Conservation (phyloP, 805 yeast species). For the Wickerhamiella alocasiicola region DNA sequence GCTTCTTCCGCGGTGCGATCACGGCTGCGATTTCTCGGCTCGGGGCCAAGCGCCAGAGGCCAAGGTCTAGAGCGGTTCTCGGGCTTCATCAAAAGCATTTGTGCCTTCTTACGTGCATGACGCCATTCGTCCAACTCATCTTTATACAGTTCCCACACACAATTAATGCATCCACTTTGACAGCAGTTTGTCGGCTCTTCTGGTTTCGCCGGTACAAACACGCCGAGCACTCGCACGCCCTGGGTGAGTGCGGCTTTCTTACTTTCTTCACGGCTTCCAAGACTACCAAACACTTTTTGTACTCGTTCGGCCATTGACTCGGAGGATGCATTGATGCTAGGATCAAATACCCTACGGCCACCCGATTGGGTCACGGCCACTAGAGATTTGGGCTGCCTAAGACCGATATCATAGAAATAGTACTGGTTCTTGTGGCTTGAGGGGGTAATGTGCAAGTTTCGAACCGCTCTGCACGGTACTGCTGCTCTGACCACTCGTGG, state of each 20-base stretch:
- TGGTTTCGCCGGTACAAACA: constrained; percentile 73
- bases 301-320: constrained; percentile 21
- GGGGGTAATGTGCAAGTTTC: neutral
- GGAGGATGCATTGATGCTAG: constrained; percentile 12
- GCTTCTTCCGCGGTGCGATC: constrained; percentile 19
- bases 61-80: constrained; percentile 34
- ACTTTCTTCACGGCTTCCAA: constrained; percentile 26
- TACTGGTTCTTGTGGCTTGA: constrained; percentile 16
- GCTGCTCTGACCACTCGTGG: too few relatives aligned
- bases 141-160: constrained; percentile 89
- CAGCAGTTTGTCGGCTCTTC: constrained; percentile 91
- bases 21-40: constrained; percentile 21
- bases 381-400: constrained; percentile 9
- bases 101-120: constrained; percentile 41
- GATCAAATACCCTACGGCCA: constrained; percentile 17
- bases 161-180: constrained; percentile 92
- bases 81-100: constrained; percentile 23
- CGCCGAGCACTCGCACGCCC: constrained; percentile 41
- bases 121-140: constrained; percentile 86
- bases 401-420: constrained; percentile 14
- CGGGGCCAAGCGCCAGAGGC: constrained; percentile 54
- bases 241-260: constrained; percentile 26
- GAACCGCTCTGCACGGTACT: too few relatives aligned
- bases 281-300: constrained; percentile 25
- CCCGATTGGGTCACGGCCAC: neutral